Evolutionary conservation across 192 early-diverging fungal species (phyloP), one percentile per base, ranked within the genome.

Genomic region (Radiomyces spectabilis): DNA sequence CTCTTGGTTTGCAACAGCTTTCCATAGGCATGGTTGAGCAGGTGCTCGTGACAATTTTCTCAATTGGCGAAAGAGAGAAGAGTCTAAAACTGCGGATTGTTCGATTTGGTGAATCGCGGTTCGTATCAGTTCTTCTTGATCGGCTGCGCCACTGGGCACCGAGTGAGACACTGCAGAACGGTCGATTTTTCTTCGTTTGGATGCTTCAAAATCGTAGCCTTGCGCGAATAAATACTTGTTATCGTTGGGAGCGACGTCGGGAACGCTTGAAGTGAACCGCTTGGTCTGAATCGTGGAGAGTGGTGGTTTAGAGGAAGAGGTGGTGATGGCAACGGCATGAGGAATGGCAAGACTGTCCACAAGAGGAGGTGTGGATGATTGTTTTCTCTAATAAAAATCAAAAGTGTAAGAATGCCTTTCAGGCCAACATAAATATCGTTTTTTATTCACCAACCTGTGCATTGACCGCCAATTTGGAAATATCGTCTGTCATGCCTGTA

Each of bases 401-500:
- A n/a, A n/a, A n/a, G 41, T 7, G 7, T 13, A 22, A 7, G 13
- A 21, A 22, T 43, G 41, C 13, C 41, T 43, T 43, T 16, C 41
- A 43, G 8, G 24, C 18, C 41, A 12, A 5, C 18, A 19, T 43
- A 7, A 4, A 13, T 43, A 43, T 13, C 18, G 9, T 7, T 43
- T 5, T 22, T 43, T 43, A 22, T 43, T 16, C 16, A 16, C 41
- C 7, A 19, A 16, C 18, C 4, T 7, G 41, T 13, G 41, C 41
- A 43, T 43, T 16, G 7, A 7, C 35, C 35, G 35, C n/a, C 8
- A n/a, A 19, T 38, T 41, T 19, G 25, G 56, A 45, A 38, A 49
- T 58, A 19, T 33, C 46, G 10, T 37, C 16, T 8, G 56, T 57
- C 55, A 57, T 57, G 2, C 41, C 44, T 10, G 55, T 57, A 7